Evolutionary conservation across 1,284 basidiomycete genomes (phyloP), one percentile per base, ranked within the genome.

Genomic region (Rhodotorula sp.): DNA sequence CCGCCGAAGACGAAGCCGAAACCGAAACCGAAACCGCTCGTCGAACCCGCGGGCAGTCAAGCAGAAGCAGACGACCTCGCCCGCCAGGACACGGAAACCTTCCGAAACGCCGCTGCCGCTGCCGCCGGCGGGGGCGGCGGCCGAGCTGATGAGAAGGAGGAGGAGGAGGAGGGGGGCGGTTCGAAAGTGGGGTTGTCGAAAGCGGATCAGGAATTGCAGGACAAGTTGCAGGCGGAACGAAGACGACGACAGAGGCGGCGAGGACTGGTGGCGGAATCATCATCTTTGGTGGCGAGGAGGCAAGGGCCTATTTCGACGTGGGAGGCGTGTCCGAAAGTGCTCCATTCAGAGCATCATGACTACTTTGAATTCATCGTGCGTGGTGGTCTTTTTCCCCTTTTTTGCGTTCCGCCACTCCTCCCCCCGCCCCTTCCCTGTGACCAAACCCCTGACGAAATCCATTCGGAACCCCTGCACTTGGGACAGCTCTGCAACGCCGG

Each of bases 401-500:
- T 48, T 18, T n/a, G n/a, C n/a, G n/a, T n/a, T n/a, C n/a, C n/a
- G n/a, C n/a, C n/a, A n/a, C n/a, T n/a, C n/a, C n/a, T n/a, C n/a
- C n/a, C n/a, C n/a, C n/a, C n/a, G n/a, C n/a, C n/a, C n/a, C n/a
- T n/a, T n/a, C n/a, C n/a, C n/a, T n/a, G n/a, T n/a, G n/a, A n/a
- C n/a, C n/a, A n/a, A n/a, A n/a, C n/a, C n/a, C n/a, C n/a, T n/a
- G n/a, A n/a, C n/a, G n/a, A n/a, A n/a, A n/a, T n/a, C n/a, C n/a
- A n/a, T n/a, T n/a, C n/a, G n/a, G n/a, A n/a, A n/a, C n/a, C n/a
- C n/a, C n/a, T n/a, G n/a, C n/a, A n/a, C n/a, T n/a, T n/a, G n/a
- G n/a, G n/a, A n/a, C 69, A 75, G 73, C 55, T 73, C 12, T 75
- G 71, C 64, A 75, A 75, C 65, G 22, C 66, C 51, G 64, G 65